Base-by-base conservation (phyloP, 768 basidiomycete genomes). In the Auricularia sp. region DNA sequence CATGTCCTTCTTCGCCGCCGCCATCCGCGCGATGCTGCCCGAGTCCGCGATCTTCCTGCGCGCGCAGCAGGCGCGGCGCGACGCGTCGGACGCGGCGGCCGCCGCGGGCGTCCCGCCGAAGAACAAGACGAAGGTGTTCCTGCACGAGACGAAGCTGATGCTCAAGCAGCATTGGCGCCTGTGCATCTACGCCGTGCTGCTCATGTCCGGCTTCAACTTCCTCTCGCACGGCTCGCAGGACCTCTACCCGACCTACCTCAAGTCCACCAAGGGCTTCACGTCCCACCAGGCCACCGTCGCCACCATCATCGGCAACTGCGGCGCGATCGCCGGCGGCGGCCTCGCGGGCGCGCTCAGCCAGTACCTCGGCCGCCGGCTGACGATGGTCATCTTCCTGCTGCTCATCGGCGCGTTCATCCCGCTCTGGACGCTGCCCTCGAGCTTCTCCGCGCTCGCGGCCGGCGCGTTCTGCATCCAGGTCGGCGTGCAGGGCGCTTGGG, bases 401-500 rank as follows among this genome's bases (percentile, higher is more conserved):
- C 71, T 84, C 43, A 75, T 86, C 56, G 86, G 80, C 71, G 79
- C 72, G 29, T 84, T 84, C 75, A 88, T 90, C 68, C 88, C 88
- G 0, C 78, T 94, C 1, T 95, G 93, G 93, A 90, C 93, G 68
- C 69, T 96, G 6, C 93, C 93, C 2, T 74, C 69, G 5, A 74
- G 80, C 1, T 94, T 94, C 73, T 72, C 81, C 1, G 81, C 77
- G 1, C 85, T 97, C 8, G 71, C 90, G 0, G 91, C 90, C 0
- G 91, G 91, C 8, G 93, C 91, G 0, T 96, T 95, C 76, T 92
- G 83, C 68, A 78, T 93, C 16, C 92, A 94, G 70, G 84, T 91
- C 68, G 91, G 90, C 61, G 90, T 95, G 0, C 93, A 96, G 72
- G 92, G 91, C 1, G 92, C 91, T 43, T 93, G 90, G 90, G 91